Conservation (phyloP, 2,329 filamentous ascomycete genomes). For the Fusarium nodosum region DNA sequence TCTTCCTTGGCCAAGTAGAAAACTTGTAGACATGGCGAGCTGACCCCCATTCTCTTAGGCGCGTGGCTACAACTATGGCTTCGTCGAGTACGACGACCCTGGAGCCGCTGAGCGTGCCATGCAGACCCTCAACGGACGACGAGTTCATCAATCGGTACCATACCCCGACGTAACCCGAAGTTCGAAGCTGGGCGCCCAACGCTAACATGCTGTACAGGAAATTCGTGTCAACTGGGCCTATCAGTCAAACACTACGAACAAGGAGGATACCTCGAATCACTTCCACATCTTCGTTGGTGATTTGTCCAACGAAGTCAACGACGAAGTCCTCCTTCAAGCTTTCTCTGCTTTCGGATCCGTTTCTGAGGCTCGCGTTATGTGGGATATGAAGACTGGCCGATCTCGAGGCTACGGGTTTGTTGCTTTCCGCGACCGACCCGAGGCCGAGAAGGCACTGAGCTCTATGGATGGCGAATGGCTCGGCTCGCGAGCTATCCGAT, state of each 20-base stretch:
- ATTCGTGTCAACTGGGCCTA: slow-evolving; percentile 99
- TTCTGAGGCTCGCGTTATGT: slow-evolving; percentile 99
- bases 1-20: not conserved
- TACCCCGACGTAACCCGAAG: slow-evolving; percentile 1
- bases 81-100: slow-evolving; percentile 98
- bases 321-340: slow-evolving; percentile 91
- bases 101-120: slow-evolving; percentile 96
- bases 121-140: slow-evolving; percentile 94
- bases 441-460: slow-evolving; percentile 95
- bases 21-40: slow-evolving; percentile 15
- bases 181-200: slow-evolving; percentile 12
- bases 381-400: slow-evolving; percentile 99
- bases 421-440: slow-evolving; percentile 91
- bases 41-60: slow-evolving; percentile 66
- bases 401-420: slow-evolving; percentile 98
- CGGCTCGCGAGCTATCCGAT: slow-evolving; percentile 95
- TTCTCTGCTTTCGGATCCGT: slow-evolving; percentile 97
- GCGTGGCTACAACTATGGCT: slow-evolving; percentile 99
- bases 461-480: slow-evolving; percentile 99
- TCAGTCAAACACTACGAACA: slow-evolving; percentile 92
- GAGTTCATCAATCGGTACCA: slow-evolving; percentile 91
- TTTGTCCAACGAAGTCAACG: slow-evolving; percentile 97
- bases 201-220: slow-evolving; percentile 71
- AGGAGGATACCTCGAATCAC: slow-evolving; percentile 97
- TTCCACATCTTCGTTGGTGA: slow-evolving; percentile 99